Conservation (phyloP, 2,329 filamentous ascomycete species). For the Verticillium dahliae region DNA sequence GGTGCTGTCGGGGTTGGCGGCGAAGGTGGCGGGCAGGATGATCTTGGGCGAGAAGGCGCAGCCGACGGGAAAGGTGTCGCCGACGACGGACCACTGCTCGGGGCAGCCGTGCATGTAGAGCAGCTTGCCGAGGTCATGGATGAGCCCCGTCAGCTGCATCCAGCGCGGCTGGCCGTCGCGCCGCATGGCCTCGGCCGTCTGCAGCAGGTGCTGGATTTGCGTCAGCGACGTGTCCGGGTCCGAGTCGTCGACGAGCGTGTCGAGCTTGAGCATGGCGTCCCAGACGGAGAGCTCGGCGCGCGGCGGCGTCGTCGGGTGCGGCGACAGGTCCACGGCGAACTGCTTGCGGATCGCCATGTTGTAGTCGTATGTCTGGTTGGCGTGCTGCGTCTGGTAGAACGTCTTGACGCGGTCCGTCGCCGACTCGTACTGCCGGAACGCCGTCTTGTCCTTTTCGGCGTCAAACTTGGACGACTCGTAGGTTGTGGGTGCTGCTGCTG, state of each 20-base stretch:
- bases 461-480: slow-evolving; percentile 63
- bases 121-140: slow-evolving; percentile 76
- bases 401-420: slow-evolving; percentile 79
- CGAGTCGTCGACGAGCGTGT: slow-evolving; percentile 84
- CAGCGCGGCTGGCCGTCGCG: slow-evolving; percentile 76
- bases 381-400: slow-evolving; percentile 72
- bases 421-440: slow-evolving; percentile 77
- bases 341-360: slow-evolving; percentile 69
- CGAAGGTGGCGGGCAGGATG: slow-evolving; percentile 76
- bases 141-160: slow-evolving; percentile 73
- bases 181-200: slow-evolving; percentile 83
- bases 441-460: slow-evolving; percentile 67
- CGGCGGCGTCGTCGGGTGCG: slow-evolving; percentile 49
- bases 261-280: slow-evolving; percentile 89
- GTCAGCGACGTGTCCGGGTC: slow-evolving; percentile 83
- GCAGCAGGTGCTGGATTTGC: slow-evolving; percentile 85
- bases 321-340: slow-evolving; percentile 47
- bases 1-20: slow-evolving; percentile 64
- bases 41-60: slow-evolving; percentile 69
- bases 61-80: slow-evolving; percentile 76
- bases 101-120: slow-evolving; percentile 76
- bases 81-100: slow-evolving; percentile 91
- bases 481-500: background rate
- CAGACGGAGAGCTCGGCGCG: slow-evolving; percentile 75
- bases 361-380: slow-evolving; percentile 73